A percentile compares a stretch with the other conserved stretches of the same genome.
phyloP scores from a whole-genome alignment of 2,329 filamentous ascomycete species.

The Davidsoniella eucalypti region DNA sequence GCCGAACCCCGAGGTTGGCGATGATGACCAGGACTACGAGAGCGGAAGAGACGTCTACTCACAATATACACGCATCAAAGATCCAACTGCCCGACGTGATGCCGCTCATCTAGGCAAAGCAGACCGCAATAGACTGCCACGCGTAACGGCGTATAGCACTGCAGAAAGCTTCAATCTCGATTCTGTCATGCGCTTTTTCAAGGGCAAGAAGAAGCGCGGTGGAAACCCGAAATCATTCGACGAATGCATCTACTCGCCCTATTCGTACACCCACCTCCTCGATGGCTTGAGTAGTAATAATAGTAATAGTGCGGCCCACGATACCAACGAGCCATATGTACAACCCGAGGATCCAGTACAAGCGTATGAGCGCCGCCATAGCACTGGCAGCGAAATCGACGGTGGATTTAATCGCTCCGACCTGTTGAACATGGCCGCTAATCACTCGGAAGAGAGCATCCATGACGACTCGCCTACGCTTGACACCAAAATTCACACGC shows the following conservation, averaged over 20 bases:
- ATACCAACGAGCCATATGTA: slow-evolving; percentile 17
- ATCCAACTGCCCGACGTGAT: slow-evolving; percentile 81
- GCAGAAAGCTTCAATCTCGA: slow-evolving; percentile 86
- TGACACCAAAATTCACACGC: slow-evolving; percentile 75
- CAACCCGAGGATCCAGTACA: slow-evolving; percentile 22
- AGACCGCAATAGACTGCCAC: slow-evolving; percentile 68
- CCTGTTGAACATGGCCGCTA: slow-evolving; percentile 5
- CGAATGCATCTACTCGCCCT: slow-evolving; percentile 94
- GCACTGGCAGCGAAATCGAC: slow-evolving; percentile 46
- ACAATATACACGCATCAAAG: slow-evolving; percentile 94
- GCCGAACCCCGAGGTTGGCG: slow-evolving; percentile 70
- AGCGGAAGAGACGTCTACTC: slow-evolving; percentile 92
- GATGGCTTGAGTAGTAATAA: too few species aligned
- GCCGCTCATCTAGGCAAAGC: slow-evolving; percentile 86
- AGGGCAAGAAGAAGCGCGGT: slow-evolving; percentile 64
- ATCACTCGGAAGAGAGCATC: slow-evolving; percentile 14
- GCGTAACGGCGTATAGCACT: slow-evolving; percentile 94
- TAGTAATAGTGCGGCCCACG: slow-evolving; percentile 15
- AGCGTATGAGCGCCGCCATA: slow-evolving; percentile 52
- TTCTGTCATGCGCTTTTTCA: slow-evolving; percentile 75
- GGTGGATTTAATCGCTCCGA: slow-evolving; percentile 9
- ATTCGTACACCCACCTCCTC: slow-evolving; percentile 48
- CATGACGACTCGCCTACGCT: slow-evolving; percentile 48
- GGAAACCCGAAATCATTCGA: slow-evolving; percentile 86
- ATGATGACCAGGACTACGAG: slow-evolving; percentile 68